Base-by-base conservation (phyloP, 257 asterid species). In the Scutellaria galericulata region DNA sequence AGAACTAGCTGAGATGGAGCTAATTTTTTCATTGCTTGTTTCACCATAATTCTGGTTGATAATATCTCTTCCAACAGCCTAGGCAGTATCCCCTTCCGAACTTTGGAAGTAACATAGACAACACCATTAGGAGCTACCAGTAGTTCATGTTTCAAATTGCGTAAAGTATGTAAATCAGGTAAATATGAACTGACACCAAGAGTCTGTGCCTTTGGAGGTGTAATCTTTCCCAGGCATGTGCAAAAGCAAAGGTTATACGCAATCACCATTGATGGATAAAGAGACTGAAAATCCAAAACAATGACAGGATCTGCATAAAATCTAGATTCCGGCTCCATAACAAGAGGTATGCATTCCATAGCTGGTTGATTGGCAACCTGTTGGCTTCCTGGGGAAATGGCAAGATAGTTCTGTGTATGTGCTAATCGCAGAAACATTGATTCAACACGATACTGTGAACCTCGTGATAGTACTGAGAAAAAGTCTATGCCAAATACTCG, bases 331-430 rank as follows among this genome's bases (percentile, higher is more conserved):
- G 99, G 99, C 85, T 94, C 99, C 99, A 94, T 88, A 60, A 94
- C 98, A 75, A 94, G 98, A 37, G 98, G 97, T 71, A 88, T 66
- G 86, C 98, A 94, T 73, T 91, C 98, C 98, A 94, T 89, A 68
- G 98, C 97, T 22, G 98, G 98, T 81, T 94, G 98, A 79, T 61
- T 81, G 68, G 96, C 96, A 70, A 94, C 98, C 86, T 94, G 98
- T 15, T 83, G 89, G 68, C 73, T 88, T 77, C 96, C 98, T 22
- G 98, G 98, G 79, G 98, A 91, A 74, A 94, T 89, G 63, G 96
- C 95, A 85, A 94, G 83, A 81, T 91, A 94, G 79, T 91, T 94
- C 80, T 94, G 96, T 13, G 97, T 74, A 82, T 89, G 98, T 41
- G 97, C 96, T 78, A 94, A 80, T 71, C 98, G 85, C 67, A 94